Evolutionary conservation across 441 rosid species (phyloP).

Genomic region (California macrophylla): DNA sequence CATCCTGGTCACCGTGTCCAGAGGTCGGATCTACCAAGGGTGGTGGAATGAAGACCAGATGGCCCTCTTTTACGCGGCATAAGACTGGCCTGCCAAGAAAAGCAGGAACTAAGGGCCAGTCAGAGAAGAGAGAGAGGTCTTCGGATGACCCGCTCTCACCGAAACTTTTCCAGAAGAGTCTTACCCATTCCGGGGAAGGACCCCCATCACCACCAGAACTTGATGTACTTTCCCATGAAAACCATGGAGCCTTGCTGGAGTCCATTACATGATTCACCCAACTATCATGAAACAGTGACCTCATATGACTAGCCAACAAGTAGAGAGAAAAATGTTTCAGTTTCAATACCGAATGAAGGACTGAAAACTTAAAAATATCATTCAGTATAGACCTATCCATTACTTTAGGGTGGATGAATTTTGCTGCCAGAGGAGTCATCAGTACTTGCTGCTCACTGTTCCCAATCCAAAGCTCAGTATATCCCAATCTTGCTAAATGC

Average conservation of each 20-base stretch:
- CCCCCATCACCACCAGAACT: constrained; percentile 63
- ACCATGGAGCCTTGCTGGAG: constrained; percentile 73
- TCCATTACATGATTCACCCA: constrained; percentile 78
- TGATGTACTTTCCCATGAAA: constrained; percentile 76
- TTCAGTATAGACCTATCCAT: constrained; percentile 63
- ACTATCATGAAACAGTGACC: constrained; percentile 58
- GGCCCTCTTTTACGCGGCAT: constrained; percentile 78
- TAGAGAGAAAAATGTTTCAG: constrained; percentile 65
- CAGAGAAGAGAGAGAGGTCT: constrained; percentile 63
- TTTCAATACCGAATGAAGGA: constrained; percentile 49
- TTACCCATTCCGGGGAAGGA: constrained; percentile 90
- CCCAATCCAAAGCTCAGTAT: constrained; percentile 79
- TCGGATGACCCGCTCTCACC: constrained; percentile 43
- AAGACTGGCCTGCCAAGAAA: constrained; percentile 87
- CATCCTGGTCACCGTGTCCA: constrained; percentile 27
- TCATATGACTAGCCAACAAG: constrained; percentile 74
- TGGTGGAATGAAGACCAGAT: constrained; percentile 78
- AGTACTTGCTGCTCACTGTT: constrained; percentile 74
- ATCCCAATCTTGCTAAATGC: constrained; percentile 60
- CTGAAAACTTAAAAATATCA: constrained; percentile 50
- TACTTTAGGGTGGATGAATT: constrained; percentile 72
- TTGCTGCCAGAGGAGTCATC: constrained; percentile 70
- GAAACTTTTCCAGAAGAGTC: constrained; percentile 83
- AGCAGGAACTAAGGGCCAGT: constrained; percentile 97
- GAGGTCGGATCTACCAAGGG: constrained; percentile 29